phyloP scores from a whole-genome alignment of 2,329 filamentous ascomycete species.

The Apiospora hydei region DNA sequence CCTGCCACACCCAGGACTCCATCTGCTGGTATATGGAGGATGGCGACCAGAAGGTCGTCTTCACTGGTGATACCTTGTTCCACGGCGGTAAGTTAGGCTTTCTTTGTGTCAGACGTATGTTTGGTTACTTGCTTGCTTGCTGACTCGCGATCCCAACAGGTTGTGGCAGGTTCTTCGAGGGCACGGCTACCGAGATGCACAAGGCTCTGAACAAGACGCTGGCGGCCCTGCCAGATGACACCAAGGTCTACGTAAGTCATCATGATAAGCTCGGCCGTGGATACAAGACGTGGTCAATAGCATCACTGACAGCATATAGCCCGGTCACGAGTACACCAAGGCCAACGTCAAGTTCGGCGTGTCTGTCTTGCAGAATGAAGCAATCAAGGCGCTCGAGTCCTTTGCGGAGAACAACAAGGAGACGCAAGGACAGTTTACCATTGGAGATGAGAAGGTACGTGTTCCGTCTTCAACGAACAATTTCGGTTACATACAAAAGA shows the following conservation, averaged over 20 bases:
- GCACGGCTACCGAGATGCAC: slow-evolving; percentile 89
- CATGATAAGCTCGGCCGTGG: background rate
- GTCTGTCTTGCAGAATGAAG: slow-evolving; percentile 75
- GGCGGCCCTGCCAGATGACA: slow-evolving; percentile 83
- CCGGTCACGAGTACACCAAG: slow-evolving; percentile 98
- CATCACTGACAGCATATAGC: slow-evolving; percentile 54
- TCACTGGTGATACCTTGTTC: slow-evolving; percentile 96
- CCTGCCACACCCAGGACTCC: slow-evolving; percentile 97
- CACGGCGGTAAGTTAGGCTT: slow-evolving; percentile 73
- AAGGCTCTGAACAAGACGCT: slow-evolving; percentile 88
- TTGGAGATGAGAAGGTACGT: slow-evolving; percentile 91
- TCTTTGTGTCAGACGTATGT: slow-evolving; percentile 18
- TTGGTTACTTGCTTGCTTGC: background rate
- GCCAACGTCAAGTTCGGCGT: slow-evolving; percentile 89
- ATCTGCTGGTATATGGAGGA: slow-evolving; percentile 96
- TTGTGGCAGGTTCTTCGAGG: slow-evolving; percentile 96
- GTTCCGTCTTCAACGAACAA: too few relatives aligned
- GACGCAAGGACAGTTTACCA: slow-evolving; percentile 95
- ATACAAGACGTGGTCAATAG: background rate
- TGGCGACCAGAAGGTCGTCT: slow-evolving; percentile 76
- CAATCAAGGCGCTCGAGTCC: slow-evolving; percentile 77
- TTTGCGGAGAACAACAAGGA: slow-evolving; percentile 83
- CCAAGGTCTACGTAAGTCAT: slow-evolving; percentile 80
- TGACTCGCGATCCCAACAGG: slow-evolving; percentile 55
- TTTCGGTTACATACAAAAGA: too few relatives aligned